Evolutionary conservation across 2,329 filamentous ascomycete species (phyloP), one percentile per base, ranked within the genome.

Genomic region (Didymella arachidicola): DNA sequence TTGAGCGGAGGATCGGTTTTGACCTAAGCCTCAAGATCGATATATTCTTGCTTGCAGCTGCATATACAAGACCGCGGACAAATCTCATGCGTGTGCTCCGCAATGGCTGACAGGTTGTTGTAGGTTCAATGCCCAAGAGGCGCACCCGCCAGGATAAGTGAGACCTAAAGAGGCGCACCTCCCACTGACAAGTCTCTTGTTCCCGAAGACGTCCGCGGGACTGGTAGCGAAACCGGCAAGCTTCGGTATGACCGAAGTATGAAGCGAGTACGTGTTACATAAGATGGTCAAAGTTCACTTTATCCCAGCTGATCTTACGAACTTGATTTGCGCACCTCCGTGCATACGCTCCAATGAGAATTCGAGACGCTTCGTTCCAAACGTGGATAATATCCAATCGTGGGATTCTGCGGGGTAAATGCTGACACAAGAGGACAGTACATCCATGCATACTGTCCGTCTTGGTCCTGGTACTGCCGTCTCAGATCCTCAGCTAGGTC

Each of bases 251-350:
- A 16, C 56, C 56, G 56, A 51, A 10, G 4, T 25, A 34, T 36
- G 30, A 41, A 47, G 49, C 38, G 26, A 2, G 8, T 18, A 22
- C 16, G 44, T 30, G n/a, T 46, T 45, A n/a, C n/a, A n/a, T n/a
- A 46, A 27, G 39, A 19, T 59, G 50, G 56, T 6, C 51, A 50
- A 50, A 50, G 8, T 51, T 46, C 27, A 54, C 54, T 59, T 54
- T 59, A 49, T 34, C 56, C 44, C 39, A 45, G 30, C 22, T 26
- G 12, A 27, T 22, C 19, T 22, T 14, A 18, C n/a, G 44, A 47
- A 53, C 36, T 53, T 30, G 55, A 48, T 53, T 49, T 7, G 32
- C 45, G 56, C 50, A 46, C 41, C 27, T 29, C 44, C 38, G 29
- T 44, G 44, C 38, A 32, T 53, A 16, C 25, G 39, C 45, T 25